phyloP scores from a whole-genome alignment of 2,329 filamentous ascomycete genomes.

The Bimuria novae-zelandiae region DNA sequence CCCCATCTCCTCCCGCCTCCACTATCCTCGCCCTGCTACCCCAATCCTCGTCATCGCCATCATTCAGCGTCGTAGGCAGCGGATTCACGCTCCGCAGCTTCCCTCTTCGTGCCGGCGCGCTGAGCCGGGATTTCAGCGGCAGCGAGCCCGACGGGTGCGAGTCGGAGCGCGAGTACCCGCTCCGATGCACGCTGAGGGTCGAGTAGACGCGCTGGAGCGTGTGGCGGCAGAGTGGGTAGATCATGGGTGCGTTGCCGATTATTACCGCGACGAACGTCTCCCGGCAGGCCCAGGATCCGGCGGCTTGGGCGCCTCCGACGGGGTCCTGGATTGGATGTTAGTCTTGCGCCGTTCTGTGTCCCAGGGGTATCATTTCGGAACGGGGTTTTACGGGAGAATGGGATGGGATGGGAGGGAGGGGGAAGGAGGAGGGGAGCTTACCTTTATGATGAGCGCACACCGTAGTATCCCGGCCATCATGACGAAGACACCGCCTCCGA shows the following conservation, averaged over 20 bases:
- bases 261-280: constrained; percentile 53
- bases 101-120: background rate
- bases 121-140: background rate
- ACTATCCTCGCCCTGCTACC: background rate
- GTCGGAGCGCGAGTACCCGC: background rate
- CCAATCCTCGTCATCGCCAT: background rate
- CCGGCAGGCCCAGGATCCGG: constrained; percentile 51
- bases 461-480: constrained; percentile 61
- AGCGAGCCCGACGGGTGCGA: background rate
- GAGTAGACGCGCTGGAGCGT: background rate
- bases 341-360: no score
- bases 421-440: no score
- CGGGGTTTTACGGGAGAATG: no score
- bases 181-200: background rate
- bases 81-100: background rate
- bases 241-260: constrained; percentile 51
- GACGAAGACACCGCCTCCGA: constrained; percentile 61
- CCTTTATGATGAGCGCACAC: constrained; percentile 12
- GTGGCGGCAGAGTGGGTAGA: constrained; percentile 37
- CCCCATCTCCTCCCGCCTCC: background rate
- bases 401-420: no score
- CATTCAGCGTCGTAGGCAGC: background rate
- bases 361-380: no score
- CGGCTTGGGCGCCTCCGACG: constrained; percentile 47
- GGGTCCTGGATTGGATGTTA: no score